Conservation (phyloP, 768 basidiomycete genomes). For the Lactifluus echinatus region DNA sequence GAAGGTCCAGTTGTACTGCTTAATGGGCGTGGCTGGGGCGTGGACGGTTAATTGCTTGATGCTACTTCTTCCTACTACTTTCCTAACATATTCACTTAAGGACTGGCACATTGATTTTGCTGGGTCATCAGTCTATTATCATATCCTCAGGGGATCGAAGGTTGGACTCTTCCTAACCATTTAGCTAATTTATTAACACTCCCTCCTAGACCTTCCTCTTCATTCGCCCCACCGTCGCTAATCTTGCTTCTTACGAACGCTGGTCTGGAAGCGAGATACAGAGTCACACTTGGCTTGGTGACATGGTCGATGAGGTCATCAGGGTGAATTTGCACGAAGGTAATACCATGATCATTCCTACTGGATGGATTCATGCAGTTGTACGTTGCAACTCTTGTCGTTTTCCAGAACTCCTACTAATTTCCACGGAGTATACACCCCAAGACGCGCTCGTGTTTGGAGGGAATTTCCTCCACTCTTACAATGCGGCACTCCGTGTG, state of each 20-base stretch:
- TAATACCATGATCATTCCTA: conserved; percentile 90
- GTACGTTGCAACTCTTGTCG: conserved; percentile 37
- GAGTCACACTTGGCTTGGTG: conserved; percentile 83
- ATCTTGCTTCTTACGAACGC: conserved; percentile 82
- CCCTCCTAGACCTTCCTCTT: conserved; percentile 82
- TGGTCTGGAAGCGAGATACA: conserved; percentile 94
- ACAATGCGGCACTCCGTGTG: conserved; percentile 79
- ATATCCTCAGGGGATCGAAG: conserved; percentile 80
- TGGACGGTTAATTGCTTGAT: conserved; percentile 68
- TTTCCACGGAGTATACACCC: conserved; percentile 67
- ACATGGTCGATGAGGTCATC: conserved; percentile 84
- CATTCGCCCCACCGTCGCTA: conserved; percentile 78
- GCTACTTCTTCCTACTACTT: neutral
- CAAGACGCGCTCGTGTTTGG: conserved; percentile 91
- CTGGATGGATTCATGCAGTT: conserved; percentile 97
- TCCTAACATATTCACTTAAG: conserved; percentile 32
- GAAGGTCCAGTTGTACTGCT: conserved; percentile 91
- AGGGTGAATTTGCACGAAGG: conserved; percentile 70
- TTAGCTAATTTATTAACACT: neutral
- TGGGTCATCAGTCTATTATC: conserved; percentile 96
- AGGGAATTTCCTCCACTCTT: conserved; percentile 95
- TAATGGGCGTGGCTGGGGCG: conserved; percentile 90
- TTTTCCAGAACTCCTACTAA: neutral
- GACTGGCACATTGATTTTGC: conserved; percentile 99
- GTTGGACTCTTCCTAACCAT: conserved; percentile 30